Conservation (phyloP, 352 stramenopile genomes). For the Pythium insidiosum region DNA sequence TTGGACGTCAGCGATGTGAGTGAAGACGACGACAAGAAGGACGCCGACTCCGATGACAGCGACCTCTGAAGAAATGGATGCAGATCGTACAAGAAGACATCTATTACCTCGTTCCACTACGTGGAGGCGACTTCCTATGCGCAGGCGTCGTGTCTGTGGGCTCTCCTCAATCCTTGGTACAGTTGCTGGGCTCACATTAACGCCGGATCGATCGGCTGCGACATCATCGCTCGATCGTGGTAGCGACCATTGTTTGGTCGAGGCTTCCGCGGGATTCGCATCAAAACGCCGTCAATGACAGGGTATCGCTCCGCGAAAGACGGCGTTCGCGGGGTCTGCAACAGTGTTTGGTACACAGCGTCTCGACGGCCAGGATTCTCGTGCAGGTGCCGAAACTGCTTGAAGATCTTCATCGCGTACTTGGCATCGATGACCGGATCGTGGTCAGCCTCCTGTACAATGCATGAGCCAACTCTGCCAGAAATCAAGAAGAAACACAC, state of each 20-base stretch:
- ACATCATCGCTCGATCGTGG: conserved; percentile 1
- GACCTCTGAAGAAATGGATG: conserved; percentile 31
- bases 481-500: not conserved
- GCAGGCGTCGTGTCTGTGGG: no score
- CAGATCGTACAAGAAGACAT: no score
- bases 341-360: conserved; percentile 70
- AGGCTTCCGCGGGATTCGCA: conserved; percentile 60
- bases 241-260: conserved; percentile 7
- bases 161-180: no score
- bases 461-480: not conserved
- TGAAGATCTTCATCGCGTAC: conserved; percentile 88
- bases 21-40: conserved; percentile 20
- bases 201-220: conserved; percentile 3
- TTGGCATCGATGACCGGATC: conserved; percentile 81
- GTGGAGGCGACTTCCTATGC: no score
- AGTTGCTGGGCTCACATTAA: no score
- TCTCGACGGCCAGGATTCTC: conserved; percentile 67
- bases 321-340: conserved; percentile 76
- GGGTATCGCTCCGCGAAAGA: conserved; percentile 79
- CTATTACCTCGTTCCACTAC: no score
- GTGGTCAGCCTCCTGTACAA: conserved; percentile 54
- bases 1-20: conserved; percentile 47
- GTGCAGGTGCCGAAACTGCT: conserved; percentile 76
- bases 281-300: conserved; percentile 76
- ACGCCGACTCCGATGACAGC: conserved; percentile 45